A percentile compares a stretch with the other conserved stretches of the same genome.
Conservation (phyloP, 371 early-diverging fungal genomes). For the Syncephalis plumigaleata region DNA sequence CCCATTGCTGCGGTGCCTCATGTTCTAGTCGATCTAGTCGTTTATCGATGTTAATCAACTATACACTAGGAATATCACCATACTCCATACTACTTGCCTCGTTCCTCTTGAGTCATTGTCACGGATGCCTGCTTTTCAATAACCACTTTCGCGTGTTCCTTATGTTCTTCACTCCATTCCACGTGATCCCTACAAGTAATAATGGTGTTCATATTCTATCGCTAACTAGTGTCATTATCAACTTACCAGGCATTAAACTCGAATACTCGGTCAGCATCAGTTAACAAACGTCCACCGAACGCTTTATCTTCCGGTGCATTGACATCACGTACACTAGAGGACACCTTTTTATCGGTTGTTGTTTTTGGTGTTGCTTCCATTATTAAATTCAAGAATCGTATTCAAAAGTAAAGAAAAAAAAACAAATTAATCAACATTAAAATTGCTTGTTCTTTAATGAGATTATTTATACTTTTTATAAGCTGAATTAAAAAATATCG, state of each 20-base stretch:
- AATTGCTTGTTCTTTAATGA: no score
- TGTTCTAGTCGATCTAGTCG: background rate
- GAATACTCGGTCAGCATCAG: constrained; percentile 41
- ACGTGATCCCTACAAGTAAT: constrained; percentile 50
- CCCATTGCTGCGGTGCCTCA: constrained; percentile 18
- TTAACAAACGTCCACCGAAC: constrained; percentile 46
- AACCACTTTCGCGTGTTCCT: constrained; percentile 7
- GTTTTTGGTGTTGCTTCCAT: no score
- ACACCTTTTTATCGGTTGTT: constrained; percentile 12
- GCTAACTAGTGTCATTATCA: background rate
- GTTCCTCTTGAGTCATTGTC: background rate
- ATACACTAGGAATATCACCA: background rate
- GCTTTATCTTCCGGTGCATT: constrained; percentile 9
- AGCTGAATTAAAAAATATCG: no score
- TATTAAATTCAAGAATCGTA: no score
- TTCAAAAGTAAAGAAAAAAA: no score
- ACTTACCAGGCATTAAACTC: constrained; percentile 62
- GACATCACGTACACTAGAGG: constrained; percentile 14
- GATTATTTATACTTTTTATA: no score
- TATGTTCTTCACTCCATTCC: constrained; percentile 59
- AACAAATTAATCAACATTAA: no score
- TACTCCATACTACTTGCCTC: background rate
- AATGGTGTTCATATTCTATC: no score
- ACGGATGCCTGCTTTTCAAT: background rate
- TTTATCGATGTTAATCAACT: background rate